Conservation (phyloP, 148 eudicot species). For the Silene latifolia region DNA sequence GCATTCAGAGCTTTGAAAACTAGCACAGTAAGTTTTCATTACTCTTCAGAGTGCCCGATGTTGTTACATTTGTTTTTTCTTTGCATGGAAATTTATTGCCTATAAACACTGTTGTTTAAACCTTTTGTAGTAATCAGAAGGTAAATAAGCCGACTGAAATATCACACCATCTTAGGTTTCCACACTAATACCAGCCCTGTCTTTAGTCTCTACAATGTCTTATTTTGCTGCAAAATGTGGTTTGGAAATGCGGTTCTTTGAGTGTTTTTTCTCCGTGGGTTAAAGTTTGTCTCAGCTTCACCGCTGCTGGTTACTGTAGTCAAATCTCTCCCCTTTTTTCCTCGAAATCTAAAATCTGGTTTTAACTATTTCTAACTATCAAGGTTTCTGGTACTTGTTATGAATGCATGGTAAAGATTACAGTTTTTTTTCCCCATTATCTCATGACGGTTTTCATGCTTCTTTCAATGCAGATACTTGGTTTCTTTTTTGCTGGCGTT, state of each 20-base stretch:
- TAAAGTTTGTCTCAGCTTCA: background rate
- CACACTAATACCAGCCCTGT: too few species aligned
- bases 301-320: background rate
- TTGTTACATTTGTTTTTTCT: background rate
- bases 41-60: background rate
- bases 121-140: background rate
- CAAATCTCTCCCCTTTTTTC: too few species aligned
- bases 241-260: too few species aligned
- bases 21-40: slow-evolving; percentile 69
- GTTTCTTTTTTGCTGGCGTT: slow-evolving; percentile 95
- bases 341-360: too few species aligned
- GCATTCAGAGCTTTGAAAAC: slow-evolving; percentile 75
- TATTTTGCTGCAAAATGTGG: too few species aligned
- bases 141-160: background rate
- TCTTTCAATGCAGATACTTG: slow-evolving; percentile 67
- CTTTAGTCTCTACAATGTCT: too few species aligned
- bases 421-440: background rate
- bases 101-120: background rate
- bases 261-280: background rate
- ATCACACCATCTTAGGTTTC: too few species aligned
- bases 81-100: background rate
- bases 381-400: background rate
- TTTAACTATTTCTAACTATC: too few species aligned
- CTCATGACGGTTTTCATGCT: slow-evolving; percentile 13
- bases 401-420: background rate